Base-by-base conservation (phyloP, 2,329 filamentous ascomycete genomes). In the Mariannaea sp. region DNA sequence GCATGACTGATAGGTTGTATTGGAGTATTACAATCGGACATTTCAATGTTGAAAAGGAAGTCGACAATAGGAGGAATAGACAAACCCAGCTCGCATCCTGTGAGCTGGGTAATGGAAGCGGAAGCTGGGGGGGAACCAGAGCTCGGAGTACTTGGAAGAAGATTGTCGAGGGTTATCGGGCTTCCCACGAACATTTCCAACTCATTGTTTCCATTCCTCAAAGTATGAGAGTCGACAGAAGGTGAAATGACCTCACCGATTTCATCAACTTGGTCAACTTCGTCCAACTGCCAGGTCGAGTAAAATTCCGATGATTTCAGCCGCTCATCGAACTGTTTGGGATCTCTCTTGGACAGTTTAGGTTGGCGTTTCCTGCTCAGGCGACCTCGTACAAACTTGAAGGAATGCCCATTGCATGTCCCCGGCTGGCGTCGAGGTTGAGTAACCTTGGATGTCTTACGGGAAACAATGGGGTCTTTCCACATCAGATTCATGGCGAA, bases 401-500 rank as follows among this genome's bases (percentile, higher is more conserved):
- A 48, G 7, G 16, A 17, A 17, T 39, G 44, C 10, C 39, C 44
- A 30, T 47, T 33, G 20, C 35, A 13, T n/a, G 4, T 14, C 19
- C 19, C 9, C 36, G 14, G 35, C 17, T 22, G 45, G 9, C 26
- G 35, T 8, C 30, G 26, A 10, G 22, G 22, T 32, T 29, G 33
- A 22, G n/a, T n/a, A n/a, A n/a, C n/a, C n/a, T 14, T 48, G 16
- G 44, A 39, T 13, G 44, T 8, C 19, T 17, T 20, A 19, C 30
- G 20, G 4, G 22, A 17, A 3, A 40, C 22, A 20, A 48, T 22
- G 16, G 45, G 45, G 17, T 41, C 46, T 27, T 49, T 49, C 46
- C 46, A 49, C 36, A 42, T 35, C 17, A 49, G 29, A 19, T 49
- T n/a, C 46, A 49, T 49, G 36, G 38, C 38, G 16, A 49, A 49